phyloP scores from a whole-genome alignment of 1,284 basidiomycete species.

The Afroboletus lepidellus region DNA sequence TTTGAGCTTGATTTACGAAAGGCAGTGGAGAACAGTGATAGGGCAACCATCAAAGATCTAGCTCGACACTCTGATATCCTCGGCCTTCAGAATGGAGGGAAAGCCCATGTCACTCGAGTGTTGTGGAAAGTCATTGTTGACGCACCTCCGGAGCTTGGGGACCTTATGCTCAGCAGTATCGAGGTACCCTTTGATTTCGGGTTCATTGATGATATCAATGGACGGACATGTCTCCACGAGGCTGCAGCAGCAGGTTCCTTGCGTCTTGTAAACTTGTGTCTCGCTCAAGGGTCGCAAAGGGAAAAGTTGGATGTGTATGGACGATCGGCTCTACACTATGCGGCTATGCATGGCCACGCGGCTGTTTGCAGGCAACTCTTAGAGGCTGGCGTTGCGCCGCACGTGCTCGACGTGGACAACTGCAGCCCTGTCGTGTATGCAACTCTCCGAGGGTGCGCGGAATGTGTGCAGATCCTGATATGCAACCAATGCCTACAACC shows the following conservation, averaged over 20 bases:
- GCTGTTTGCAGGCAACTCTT: slow-evolving; percentile 78
- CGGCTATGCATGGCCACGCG: slow-evolving; percentile 89
- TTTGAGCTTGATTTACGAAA: slow-evolving; percentile 84
- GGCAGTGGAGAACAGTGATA: slow-evolving; percentile 64
- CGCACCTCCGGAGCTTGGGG: slow-evolving; percentile 68
- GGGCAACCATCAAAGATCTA: slow-evolving; percentile 63
- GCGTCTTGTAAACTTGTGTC: slow-evolving; percentile 81
- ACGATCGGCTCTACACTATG: slow-evolving; percentile 93
- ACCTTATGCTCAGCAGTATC: slow-evolving; percentile 72
- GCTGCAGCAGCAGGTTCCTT: slow-evolving; percentile 84
- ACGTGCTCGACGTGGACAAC: slow-evolving; percentile 87
- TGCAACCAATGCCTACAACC: slow-evolving; percentile 51
- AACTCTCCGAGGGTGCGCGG: slow-evolving; percentile 81
- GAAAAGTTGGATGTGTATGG: slow-evolving; percentile 85
- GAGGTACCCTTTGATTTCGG: slow-evolving; percentile 78
- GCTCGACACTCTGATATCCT: slow-evolving; percentile 71
- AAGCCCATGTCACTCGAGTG: slow-evolving; percentile 76
- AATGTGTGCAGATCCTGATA: slow-evolving; percentile 78
- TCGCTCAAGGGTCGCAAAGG: slow-evolving; percentile 68
- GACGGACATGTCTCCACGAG: slow-evolving; percentile 93
- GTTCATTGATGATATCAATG: slow-evolving; percentile 97
- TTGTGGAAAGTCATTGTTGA: slow-evolving; percentile 90
- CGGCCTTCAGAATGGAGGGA: slow-evolving; percentile 54
- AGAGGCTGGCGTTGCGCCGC: slow-evolving; percentile 62
- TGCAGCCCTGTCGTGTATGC: slow-evolving; percentile 94